Evolutionary conservation across 2,329 filamentous ascomycete genomes (phyloP).

Genomic region (Epichloe hybrida): DNA sequence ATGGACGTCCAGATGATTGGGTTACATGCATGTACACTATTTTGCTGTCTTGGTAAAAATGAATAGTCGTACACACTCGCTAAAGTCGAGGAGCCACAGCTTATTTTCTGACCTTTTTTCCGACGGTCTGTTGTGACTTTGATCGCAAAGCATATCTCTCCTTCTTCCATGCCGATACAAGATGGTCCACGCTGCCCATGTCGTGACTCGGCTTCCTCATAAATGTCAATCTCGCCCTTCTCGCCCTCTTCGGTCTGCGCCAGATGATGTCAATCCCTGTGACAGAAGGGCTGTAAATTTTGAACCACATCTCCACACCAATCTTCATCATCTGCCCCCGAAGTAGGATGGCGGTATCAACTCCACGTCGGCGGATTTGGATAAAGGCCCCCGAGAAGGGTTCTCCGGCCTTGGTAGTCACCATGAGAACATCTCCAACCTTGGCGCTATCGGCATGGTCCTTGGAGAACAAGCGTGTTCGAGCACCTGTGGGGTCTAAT

Average conservation of each 20-base stretch:
- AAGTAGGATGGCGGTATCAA: slow-evolving; percentile 78
- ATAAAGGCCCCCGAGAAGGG: slow-evolving; percentile 77
- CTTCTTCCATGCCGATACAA: slow-evolving; percentile 46
- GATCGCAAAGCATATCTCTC: slow-evolving; percentile 27
- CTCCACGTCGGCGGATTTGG: slow-evolving; percentile 72
- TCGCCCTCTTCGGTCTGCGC: slow-evolving; percentile 68
- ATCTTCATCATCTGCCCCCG: slow-evolving; percentile 76
- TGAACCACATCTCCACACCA: slow-evolving; percentile 95
- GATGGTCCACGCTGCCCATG: slow-evolving; percentile 69
- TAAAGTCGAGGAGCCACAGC: background rate
- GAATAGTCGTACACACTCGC: slow-evolving; percentile 19
- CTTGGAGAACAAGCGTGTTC: slow-evolving; percentile 67
- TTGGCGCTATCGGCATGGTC: slow-evolving; percentile 66
- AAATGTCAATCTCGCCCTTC: slow-evolving; percentile 79
- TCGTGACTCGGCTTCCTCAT: slow-evolving; percentile 83
- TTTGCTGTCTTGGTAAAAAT: background rate
- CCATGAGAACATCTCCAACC: slow-evolving; percentile 81
- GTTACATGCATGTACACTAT: background rate
- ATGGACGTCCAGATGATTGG: background rate
- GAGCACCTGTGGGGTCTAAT: slow-evolving; percentile 76
- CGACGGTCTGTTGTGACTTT: slow-evolving; percentile 17
- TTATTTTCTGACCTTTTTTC: slow-evolving; percentile 13
- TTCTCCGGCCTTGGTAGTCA: slow-evolving; percentile 67
- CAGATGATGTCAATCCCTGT: slow-evolving; percentile 89
- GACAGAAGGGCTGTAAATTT: slow-evolving; percentile 83